Evolutionary conservation across 2,329 filamentous ascomycete species (phyloP), one percentile per base, ranked within the genome.

Genomic region (Trichoderma koningii): DNA sequence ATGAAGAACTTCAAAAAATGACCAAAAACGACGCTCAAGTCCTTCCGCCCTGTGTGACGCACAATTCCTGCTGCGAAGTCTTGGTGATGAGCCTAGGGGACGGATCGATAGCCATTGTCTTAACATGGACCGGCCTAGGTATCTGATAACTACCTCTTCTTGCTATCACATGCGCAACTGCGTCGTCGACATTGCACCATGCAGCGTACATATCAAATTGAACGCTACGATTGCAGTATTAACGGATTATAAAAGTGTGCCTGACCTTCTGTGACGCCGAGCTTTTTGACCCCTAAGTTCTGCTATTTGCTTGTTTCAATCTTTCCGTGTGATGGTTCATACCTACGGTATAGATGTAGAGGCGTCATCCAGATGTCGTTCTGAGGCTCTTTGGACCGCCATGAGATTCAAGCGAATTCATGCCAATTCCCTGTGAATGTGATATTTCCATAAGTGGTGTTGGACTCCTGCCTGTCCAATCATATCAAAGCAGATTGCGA

Each of bases 1-100:
- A 78, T 76, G 69, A 77, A 76, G 75, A 72, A 70, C 72, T 74
- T 69, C 67, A 72, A 63, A 63, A 63, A 73, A 73, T 61, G 70
- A 66, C 53, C 57, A 66, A 63, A 56, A 55, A 12, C 41, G 55
- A 64, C 62, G 61, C 26, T 28, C 9, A 12, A 55, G 15, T 42
- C 28, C 44, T 44, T 23, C 45, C 17, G 42, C 45, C 38, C 14
- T 28, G 19, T 38, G 52, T 64, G 61, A 64, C 50, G 52, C 61
- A 63, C 50, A 63, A 47, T 14, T 10, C n/a, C 21, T 45, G 14
- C 9, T 52, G 28, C 34, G 17, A 62, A 44, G 34, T 62, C 30
- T 44, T 17, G 28, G 21, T 51, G 59, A 55, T 45, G 26, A 55
- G 41, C 17, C 23, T 61, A 44, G 47, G 14, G 23, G n/a, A 34